These are phyloP conservation scores for Boletus hoseneyae DNA, from an alignment of 1,284 basidiomycete species.

Conservation along the genomic window DNA sequence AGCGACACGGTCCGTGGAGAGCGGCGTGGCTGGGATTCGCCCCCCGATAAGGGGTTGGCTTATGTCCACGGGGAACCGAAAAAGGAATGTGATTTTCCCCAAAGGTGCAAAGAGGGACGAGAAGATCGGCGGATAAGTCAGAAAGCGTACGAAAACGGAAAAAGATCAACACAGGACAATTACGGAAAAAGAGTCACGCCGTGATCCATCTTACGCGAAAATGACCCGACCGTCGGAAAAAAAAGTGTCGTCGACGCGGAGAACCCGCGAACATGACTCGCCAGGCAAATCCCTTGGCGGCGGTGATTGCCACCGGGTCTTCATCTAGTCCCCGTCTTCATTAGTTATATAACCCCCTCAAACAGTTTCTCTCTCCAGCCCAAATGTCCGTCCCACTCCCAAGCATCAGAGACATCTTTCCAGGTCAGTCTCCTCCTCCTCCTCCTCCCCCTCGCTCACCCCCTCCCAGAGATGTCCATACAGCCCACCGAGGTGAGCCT, in stretches of 20 bases:
- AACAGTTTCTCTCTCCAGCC: not conserved
- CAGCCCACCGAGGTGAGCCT: not conserved
- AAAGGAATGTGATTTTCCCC: conserved; percentile 29
- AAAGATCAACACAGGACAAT: conserved; percentile 31
- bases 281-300: conserved; percentile 15
- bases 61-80: conserved; percentile 31
- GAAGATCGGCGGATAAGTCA: conserved; percentile 34
- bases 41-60: conserved; percentile 12
- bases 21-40: conserved; percentile 22
- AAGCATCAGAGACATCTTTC: conserved; percentile 56
- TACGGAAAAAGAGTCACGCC: conserved; percentile 9
- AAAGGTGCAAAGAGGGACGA: conserved; percentile 25
- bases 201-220: no score
- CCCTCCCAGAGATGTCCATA: conserved; percentile 17
- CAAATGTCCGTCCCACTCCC: conserved; percentile 41
- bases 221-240: conserved; percentile 4
- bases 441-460: not conserved
- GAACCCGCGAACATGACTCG: conserved; percentile 27
- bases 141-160: conserved; percentile 12
- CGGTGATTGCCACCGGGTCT: conserved; percentile 29
- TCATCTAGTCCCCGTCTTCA: conserved; percentile 20
- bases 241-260: no score
- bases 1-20: conserved; percentile 12
- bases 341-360: conserved; percentile 11
- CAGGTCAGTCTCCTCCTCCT: conserved; percentile 35